Conservation (phyloP, 768 basidiomycete species). For the Suillus bovinus region DNA sequence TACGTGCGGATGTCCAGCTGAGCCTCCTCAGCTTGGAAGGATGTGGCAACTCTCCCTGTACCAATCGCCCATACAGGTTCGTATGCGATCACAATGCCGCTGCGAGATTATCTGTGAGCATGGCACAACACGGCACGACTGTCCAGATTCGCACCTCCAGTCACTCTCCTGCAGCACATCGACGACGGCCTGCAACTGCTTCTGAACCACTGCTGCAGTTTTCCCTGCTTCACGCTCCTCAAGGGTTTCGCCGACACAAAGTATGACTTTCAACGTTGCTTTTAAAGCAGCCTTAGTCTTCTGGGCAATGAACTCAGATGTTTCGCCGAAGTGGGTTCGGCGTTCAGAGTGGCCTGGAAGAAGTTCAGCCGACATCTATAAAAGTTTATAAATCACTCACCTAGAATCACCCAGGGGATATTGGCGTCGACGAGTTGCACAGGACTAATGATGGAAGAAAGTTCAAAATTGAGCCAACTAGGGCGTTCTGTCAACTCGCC, state of each 20-base stretch:
- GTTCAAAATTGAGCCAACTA: neutral
- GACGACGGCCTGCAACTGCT: constrained; percentile 78
- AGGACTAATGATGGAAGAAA: constrained; percentile 48
- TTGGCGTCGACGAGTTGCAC: constrained; percentile 82
- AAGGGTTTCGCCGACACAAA: constrained; percentile 96
- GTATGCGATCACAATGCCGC: constrained; percentile 92
- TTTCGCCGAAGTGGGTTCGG: constrained; percentile 88
- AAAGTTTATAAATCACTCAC: constrained; percentile 38
- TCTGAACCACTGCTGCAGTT: constrained; percentile 79
- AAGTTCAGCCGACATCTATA: constrained; percentile 4
- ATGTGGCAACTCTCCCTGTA: constrained; percentile 92
- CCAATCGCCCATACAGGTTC: constrained; percentile 99
- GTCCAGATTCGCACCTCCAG: constrained; percentile 66
- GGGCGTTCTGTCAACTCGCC: constrained; percentile 43
- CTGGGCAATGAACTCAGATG: constrained; percentile 75
- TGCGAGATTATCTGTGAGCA: constrained; percentile 28
- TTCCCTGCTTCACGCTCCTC: constrained; percentile 77
- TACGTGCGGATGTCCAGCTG: constrained; percentile 83
- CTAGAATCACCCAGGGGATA: constrained; percentile 91
- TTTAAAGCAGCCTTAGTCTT: constrained; percentile 87
- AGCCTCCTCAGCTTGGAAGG: constrained; percentile 90
- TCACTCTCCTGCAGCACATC: constrained; percentile 58
- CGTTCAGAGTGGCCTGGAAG: constrained; percentile 90
- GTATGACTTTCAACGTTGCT: constrained; percentile 79
- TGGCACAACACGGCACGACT: neutral